These are phyloP conservation scores for Pulicaria dysenterica DNA, from an alignment of 129 eudicot species.

Conservation along the genomic window DNA sequence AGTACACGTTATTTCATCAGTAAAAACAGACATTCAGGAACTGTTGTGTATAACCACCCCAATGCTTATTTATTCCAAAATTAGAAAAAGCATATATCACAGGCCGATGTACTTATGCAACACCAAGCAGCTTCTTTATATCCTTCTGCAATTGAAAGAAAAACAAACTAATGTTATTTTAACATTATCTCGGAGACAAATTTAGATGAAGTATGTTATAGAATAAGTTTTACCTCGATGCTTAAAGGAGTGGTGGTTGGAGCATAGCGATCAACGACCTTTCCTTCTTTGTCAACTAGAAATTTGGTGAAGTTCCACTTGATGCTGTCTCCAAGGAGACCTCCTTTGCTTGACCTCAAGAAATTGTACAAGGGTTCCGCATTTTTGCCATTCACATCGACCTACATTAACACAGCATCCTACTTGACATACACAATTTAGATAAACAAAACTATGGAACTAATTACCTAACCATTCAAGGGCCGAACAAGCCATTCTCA, in stretches of 20 bases:
- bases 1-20: slow-evolving; percentile 4
- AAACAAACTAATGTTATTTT: background rate
- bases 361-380: slow-evolving; percentile 81
- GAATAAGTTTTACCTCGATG: slow-evolving; percentile 72
- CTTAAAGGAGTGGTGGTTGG: slow-evolving; percentile 96
- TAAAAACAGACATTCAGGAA: slow-evolving; percentile 5
- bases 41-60: slow-evolving; percentile 5
- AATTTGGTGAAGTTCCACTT: slow-evolving; percentile 96
- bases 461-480: no score
- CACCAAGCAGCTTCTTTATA: slow-evolving; percentile 64
- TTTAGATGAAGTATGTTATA: background rate
- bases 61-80: slow-evolving; percentile 30
- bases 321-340: slow-evolving; percentile 80
- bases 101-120: slow-evolving; percentile 36
- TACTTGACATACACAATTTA: background rate
- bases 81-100: background rate
- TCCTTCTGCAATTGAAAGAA: slow-evolving; percentile 64
- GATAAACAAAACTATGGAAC: no score
- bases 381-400: slow-evolving; percentile 78
- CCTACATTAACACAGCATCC: slow-evolving; percentile 38
- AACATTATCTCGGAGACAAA: background rate
- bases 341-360: slow-evolving; percentile 76
- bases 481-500: no score
- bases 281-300: slow-evolving; percentile 74
- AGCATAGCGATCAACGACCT: slow-evolving; percentile 92